phyloP scores from a whole-genome alignment of 2,329 filamentous ascomycete genomes.

The Paramyrothecium sp. region DNA sequence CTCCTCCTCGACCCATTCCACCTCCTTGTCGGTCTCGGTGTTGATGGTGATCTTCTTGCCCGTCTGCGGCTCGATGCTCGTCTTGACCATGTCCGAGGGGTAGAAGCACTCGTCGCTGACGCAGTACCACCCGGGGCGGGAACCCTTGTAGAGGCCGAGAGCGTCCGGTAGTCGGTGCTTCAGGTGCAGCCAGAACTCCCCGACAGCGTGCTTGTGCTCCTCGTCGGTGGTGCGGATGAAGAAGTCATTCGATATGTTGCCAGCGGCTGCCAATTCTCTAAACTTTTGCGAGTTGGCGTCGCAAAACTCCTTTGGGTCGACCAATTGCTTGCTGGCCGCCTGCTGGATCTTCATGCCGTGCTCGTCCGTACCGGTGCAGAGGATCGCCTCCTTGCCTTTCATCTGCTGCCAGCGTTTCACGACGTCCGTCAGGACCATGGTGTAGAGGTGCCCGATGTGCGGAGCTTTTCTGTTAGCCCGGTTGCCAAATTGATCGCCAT shows the following conservation, averaged over 20 bases:
- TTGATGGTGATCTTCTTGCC: slow-evolving; percentile 82
- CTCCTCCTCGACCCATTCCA: slow-evolving; percentile 89
- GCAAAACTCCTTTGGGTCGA: slow-evolving; percentile 81
- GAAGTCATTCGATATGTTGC: slow-evolving; percentile 73
- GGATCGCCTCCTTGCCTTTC: slow-evolving; percentile 65
- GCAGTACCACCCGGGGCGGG: slow-evolving; percentile 94
- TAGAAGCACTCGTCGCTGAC: slow-evolving; percentile 98
- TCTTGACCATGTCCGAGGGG: slow-evolving; percentile 71
- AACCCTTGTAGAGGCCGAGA: slow-evolving; percentile 78
- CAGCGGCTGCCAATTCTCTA: slow-evolving; percentile 66
- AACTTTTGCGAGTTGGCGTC: slow-evolving; percentile 82
- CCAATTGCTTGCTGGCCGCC: slow-evolving; percentile 69
- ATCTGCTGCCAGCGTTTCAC: slow-evolving; percentile 88
- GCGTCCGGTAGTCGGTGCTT: slow-evolving; percentile 51
- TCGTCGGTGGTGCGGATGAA: slow-evolving; percentile 91
- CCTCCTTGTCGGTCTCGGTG: slow-evolving; percentile 84
- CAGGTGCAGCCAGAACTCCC: slow-evolving; percentile 85
- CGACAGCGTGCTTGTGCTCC: slow-evolving; percentile 79
- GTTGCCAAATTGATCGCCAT: too few relatives aligned
- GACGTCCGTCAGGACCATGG: slow-evolving; percentile 86
- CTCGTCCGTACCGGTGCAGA: slow-evolving; percentile 93
- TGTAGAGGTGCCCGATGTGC: slow-evolving; percentile 93
- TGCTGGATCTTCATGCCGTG: slow-evolving; percentile 97
- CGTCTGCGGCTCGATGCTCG: slow-evolving; percentile 73
- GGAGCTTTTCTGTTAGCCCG: slow-evolving; percentile 58